Evolutionary conservation across 2,329 filamentous ascomycete species (phyloP).

Genomic region (Pseudogymnoascus sp.): DNA sequence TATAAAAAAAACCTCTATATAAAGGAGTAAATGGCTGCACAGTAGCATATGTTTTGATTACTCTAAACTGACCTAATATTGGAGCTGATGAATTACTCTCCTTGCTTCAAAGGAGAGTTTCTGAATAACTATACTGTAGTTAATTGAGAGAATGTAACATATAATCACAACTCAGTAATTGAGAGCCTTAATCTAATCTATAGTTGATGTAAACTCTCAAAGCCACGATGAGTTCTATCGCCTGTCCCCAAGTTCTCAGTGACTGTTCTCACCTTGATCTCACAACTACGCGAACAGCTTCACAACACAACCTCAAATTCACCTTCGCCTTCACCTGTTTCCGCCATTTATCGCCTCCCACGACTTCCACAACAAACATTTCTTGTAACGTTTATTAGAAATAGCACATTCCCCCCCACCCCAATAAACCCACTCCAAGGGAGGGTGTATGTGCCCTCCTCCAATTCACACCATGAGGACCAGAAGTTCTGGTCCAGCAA

Average conservation of each 20-base stretch:
- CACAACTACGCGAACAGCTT: not conserved
- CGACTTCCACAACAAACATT: not conserved
- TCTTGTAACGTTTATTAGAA: not conserved
- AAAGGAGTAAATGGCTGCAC: not conserved
- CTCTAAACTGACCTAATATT: not conserved
- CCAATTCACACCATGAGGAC: not conserved
- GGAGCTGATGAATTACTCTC: not conserved
- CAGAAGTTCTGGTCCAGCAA: conserved; percentile 8
- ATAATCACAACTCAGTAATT: not conserved
- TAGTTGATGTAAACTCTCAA: not conserved
- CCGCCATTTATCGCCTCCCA: not conserved
- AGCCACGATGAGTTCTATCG: not conserved
- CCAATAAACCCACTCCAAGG: not conserved
- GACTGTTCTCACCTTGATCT: not conserved
- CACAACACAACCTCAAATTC: not conserved
- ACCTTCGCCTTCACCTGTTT: not conserved
- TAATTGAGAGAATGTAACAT: not conserved
- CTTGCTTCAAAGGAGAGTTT: not conserved
- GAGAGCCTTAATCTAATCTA: not conserved
- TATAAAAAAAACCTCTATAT: not conserved
- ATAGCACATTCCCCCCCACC: not conserved
- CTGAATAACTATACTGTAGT: not conserved
- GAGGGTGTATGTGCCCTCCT: not conserved
- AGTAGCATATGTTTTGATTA: too few species aligned
- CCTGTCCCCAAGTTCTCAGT: not conserved